phyloP scores from a whole-genome alignment of 495 filamentous ascomycete species.

The Penicillium canariense region DNA sequence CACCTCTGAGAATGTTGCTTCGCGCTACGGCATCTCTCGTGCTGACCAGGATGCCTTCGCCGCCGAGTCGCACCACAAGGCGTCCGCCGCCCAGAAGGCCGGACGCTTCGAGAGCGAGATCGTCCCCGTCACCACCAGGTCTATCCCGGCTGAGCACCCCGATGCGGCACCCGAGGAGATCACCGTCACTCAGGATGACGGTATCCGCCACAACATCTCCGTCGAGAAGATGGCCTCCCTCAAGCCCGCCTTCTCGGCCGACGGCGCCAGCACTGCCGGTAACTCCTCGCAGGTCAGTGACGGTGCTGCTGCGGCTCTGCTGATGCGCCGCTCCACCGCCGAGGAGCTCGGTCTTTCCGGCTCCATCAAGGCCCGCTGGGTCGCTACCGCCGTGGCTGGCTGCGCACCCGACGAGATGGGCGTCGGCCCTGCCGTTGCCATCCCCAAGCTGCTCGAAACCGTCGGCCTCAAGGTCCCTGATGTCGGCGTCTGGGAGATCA shows the following conservation, averaged over 20 bases:
- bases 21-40: constrained; percentile 68
- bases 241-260: constrained; percentile 76
- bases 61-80: constrained; percentile 67
- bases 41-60: constrained; percentile 83
- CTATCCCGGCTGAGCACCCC: constrained; percentile 55
- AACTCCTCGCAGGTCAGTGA: constrained; percentile 87
- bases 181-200: constrained; percentile 73
- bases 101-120: constrained; percentile 79
- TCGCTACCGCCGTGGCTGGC: constrained; percentile 67
- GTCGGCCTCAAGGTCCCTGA: constrained; percentile 64
- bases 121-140: constrained; percentile 65
- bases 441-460: constrained; percentile 71
- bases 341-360: constrained; percentile 64
- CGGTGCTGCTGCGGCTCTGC: constrained; percentile 76
- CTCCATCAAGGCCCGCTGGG: constrained; percentile 76
- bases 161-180: constrained; percentile 60
- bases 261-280: constrained; percentile 78
- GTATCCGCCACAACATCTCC: constrained; percentile 65
- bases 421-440: constrained; percentile 79
- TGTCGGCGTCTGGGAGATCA: constrained; percentile 91
- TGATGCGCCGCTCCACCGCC: constrained; percentile 85
- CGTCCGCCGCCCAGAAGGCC: constrained; percentile 60
- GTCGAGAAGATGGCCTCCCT: constrained; percentile 70
- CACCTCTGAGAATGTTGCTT: constrained; percentile 88
- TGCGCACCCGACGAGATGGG: constrained; percentile 92